phyloP scores from a whole-genome alignment of 2,329 filamentous ascomycete genomes.

The Chrysoporthe austroafricana region DNA sequence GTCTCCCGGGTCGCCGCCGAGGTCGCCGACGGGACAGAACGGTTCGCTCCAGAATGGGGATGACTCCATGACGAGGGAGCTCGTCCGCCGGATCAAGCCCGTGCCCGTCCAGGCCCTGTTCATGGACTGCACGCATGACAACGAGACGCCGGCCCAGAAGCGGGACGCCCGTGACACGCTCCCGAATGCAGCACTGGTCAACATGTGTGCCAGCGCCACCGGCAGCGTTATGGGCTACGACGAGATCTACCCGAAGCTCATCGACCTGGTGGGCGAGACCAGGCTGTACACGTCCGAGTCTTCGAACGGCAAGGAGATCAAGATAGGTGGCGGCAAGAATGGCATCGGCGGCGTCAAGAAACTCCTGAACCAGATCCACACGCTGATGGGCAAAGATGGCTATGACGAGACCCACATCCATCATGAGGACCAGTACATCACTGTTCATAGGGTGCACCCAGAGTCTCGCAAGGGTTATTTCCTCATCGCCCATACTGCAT shows the following conservation, averaged over 20 bases:
- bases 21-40: slow-evolving; percentile 36
- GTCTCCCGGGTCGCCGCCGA: slow-evolving; percentile 35
- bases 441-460: slow-evolving; percentile 92
- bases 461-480: slow-evolving; percentile 93
- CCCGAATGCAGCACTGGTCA: slow-evolving; percentile 89
- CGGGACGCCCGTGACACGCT: slow-evolving; percentile 92
- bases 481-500: slow-evolving; percentile 93
- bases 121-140: slow-evolving; percentile 99
- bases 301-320: slow-evolving; percentile 63
- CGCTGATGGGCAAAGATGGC: slow-evolving; percentile 90
- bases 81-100: slow-evolving; percentile 81
- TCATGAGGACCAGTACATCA: slow-evolving; percentile 94
- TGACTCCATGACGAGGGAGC: slow-evolving; percentile 55
- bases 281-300: slow-evolving; percentile 80
- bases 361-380: slow-evolving; percentile 91
- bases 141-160: slow-evolving; percentile 94
- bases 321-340: slow-evolving; percentile 70
- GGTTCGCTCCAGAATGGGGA: slow-evolving; percentile 39
- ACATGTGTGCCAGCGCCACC: slow-evolving; percentile 92
- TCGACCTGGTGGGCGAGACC: slow-evolving; percentile 92
- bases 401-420: slow-evolving; percentile 97
- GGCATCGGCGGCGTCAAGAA: slow-evolving; percentile 93
- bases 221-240: slow-evolving; percentile 99
- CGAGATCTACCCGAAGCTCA: slow-evolving; percentile 88
- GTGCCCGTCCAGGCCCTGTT: slow-evolving; percentile 91